phyloP scores from a whole-genome alignment of 1,139 yeast genomes.

The Yamadazyma oceani region DNA sequence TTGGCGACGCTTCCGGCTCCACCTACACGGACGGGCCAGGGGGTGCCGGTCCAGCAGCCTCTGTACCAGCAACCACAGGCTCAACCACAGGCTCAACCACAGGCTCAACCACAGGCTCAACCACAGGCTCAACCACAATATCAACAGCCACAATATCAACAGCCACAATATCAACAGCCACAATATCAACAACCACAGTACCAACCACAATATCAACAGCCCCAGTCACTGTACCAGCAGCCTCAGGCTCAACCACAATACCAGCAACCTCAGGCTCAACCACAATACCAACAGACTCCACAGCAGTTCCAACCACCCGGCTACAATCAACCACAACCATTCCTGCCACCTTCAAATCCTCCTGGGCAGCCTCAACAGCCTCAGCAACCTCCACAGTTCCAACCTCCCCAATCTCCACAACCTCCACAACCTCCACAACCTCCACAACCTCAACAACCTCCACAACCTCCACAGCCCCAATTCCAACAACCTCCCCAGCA shows the following conservation, averaged over 20 bases:
- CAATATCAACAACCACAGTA: slow-evolving; percentile 10
- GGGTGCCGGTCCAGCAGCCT: slow-evolving; percentile 3
- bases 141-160: slow-evolving; percentile 5
- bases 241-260: background rate
- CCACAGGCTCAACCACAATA: slow-evolving; percentile 6
- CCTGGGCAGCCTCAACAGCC: slow-evolving; percentile 9
- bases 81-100: slow-evolving; percentile 6
- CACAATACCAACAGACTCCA: too few species aligned
- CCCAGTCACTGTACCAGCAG: too few species aligned
- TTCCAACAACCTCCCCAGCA: slow-evolving; percentile 9
- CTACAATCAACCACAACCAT: background rate
- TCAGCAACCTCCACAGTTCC: slow-evolving; percentile 12
- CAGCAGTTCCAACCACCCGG: too few species aligned
- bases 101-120: slow-evolving; percentile 6
- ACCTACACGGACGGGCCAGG: slow-evolving; percentile 30
- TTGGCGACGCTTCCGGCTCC: slow-evolving; percentile 37
- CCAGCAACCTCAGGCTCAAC: too few species aligned
- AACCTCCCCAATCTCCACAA: slow-evolving; percentile 11
- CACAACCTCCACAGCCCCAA: slow-evolving; percentile 9
- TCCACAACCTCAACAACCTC: slow-evolving; percentile 13
- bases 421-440: slow-evolving; percentile 9
- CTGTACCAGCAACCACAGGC: slow-evolving; percentile 1
- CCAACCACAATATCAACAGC: slow-evolving; percentile 10
- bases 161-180: slow-evolving; percentile 9
- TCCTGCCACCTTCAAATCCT: too few species aligned